Evolutionary conservation across 208 protist species (phyloP), one percentile per base, ranked within the genome.

Genomic region (Leishmania mexicana): DNA sequence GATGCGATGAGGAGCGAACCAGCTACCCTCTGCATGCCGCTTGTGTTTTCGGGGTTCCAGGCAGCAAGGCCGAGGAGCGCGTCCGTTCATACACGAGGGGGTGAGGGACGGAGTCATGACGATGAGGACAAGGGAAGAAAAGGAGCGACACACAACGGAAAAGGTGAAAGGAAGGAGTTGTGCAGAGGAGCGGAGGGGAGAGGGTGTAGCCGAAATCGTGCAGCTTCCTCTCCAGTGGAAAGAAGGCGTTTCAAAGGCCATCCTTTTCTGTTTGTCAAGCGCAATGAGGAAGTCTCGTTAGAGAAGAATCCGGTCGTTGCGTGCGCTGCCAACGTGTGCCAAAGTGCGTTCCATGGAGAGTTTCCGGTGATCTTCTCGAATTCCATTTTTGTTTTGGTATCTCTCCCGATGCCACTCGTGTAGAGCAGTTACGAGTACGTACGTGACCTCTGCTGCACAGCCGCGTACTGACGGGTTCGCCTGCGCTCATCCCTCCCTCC

Each of bases 121-220:
- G 67, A 72, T 72, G 31, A 42, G 67, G 47, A 72, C 11, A 31
- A 42, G 38, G 10, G 31, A 70, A 70, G 67, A 72, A 72, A 72
- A 28, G 35, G 6, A 64, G n/a, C 35, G 11, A 15, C 15, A 31
- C 28, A 7, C 10, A n/a, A n/a, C 31, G 28, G 57, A 7, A 15
- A 64, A 28, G 58, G 0, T 64, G 28, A 64, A 31, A 8, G n/a
- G 58, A 28, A 4, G 58, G 28, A 64, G 58, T 17, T 64, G 58
- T 64, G n/a, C 28, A 64, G 58, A 31, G 58, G 28, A 31, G 28
- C 7, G 58, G n/a, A 35, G 67, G 17, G 67, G 40, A 45, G 2
- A 31, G 15, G 21, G 15, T 72, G n/a, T 24, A 47, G 21, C 8
- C 67, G 8, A 64, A 64, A 64, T 64, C 58, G 0, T 64, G 28